Percentiles rank a stretch among this genome's conserved stretches.
phyloP scores from a whole-genome alignment of 345 rosid species.

The Eucalyptus marginata region DNA sequence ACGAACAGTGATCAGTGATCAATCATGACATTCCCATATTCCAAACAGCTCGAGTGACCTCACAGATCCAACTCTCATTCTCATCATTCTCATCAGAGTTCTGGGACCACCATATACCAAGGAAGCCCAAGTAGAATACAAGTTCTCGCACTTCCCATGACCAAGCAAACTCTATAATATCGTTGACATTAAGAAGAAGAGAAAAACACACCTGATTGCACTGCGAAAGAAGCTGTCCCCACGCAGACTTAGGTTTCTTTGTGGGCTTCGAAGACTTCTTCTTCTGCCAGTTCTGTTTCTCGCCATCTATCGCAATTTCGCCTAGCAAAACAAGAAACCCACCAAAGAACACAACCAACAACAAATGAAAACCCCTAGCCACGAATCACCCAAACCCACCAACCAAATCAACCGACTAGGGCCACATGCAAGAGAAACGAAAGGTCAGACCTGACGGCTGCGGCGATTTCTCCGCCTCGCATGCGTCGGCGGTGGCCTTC shows the following conservation, averaged over 20 bases:
- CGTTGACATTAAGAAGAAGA: not conserved
- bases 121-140: not conserved
- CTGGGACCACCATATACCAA: not conserved
- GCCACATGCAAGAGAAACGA: not conserved
- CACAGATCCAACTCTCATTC: not conserved
- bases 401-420: not conserved
- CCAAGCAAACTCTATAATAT: not conserved
- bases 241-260: slow-evolving; percentile 43
- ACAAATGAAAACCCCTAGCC: not conserved
- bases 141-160: not conserved
- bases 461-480: slow-evolving; percentile 28
- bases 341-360: not conserved
- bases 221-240: slow-evolving; percentile 94
- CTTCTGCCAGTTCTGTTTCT: slow-evolving; percentile 26
- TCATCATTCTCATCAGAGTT: not conserved
- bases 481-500: slow-evolving; percentile 39
- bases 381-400: not conserved
- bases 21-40: not conserved
- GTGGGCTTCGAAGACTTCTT: slow-evolving; percentile 28
- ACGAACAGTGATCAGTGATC: not conserved
- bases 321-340: slow-evolving; percentile 16
- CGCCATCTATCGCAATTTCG: slow-evolving; percentile 25
- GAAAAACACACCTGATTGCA: slow-evolving; percentile 46
- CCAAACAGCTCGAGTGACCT: not conserved
- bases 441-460: slow-evolving; percentile 11